These are phyloP conservation scores for Sclerotinia glacialis DNA, from an alignment of 2,329 filamentous ascomycete species.

Conservation along the genomic window DNA sequence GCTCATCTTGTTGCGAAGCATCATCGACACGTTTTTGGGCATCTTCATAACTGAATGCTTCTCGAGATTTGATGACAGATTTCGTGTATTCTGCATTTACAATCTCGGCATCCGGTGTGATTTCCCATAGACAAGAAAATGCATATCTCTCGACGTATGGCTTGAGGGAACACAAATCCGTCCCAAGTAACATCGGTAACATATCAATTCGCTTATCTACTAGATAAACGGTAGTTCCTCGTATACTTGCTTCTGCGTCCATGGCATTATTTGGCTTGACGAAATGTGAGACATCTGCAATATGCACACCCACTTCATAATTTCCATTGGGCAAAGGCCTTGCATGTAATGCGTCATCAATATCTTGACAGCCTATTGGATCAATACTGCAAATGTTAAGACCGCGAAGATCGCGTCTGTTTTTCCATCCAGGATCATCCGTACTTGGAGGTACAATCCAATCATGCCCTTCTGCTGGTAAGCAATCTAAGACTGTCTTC, in stretches of 20 bases:
- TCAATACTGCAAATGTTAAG: constrained; percentile 97
- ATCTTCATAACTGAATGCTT: constrained; percentile 97
- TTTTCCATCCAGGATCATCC: constrained; percentile 83
- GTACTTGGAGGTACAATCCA: constrained; percentile 84
- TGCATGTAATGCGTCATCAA: constrained; percentile 94
- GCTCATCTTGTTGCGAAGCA: constrained; percentile 76
- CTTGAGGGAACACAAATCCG: constrained; percentile 93
- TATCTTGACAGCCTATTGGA: constrained; percentile 93
- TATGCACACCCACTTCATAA: constrained; percentile 94
- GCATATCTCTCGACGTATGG: constrained; percentile 94
- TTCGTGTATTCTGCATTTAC: constrained; percentile 88
- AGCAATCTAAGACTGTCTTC: constrained; percentile 89
- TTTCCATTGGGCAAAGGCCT: constrained; percentile 84
- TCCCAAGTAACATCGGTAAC: constrained; percentile 94
- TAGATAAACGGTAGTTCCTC: constrained; percentile 94
- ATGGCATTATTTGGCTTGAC: constrained; percentile 96
- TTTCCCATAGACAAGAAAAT: constrained; percentile 85
- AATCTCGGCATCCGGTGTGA: constrained; percentile 80
- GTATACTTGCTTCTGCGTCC: constrained; percentile 90
- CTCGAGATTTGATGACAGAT: constrained; percentile 92
- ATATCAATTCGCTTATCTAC: constrained; percentile 99
- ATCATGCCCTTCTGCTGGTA: constrained; percentile 85
- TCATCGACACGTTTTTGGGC: constrained; percentile 95
- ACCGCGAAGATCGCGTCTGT: constrained; percentile 76
- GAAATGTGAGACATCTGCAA: constrained; percentile 98